These are phyloP conservation scores for Ophiosphaerella herpotricha DNA, from an alignment of 2,329 filamentous ascomycete genomes.

Conservation along the genomic window DNA sequence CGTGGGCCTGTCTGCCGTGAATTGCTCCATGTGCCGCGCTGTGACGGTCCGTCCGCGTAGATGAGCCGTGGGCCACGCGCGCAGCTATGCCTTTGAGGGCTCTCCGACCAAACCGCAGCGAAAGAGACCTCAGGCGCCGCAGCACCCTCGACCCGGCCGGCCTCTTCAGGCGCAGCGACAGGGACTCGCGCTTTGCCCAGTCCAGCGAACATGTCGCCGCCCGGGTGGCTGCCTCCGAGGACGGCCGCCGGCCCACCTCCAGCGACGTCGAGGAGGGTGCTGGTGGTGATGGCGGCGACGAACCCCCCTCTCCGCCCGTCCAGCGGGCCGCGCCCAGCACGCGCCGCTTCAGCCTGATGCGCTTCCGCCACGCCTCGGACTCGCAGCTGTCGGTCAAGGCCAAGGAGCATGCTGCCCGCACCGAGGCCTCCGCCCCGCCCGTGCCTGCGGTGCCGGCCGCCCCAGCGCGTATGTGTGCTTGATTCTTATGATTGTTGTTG, in stretches of 20 bases:
- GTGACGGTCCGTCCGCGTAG: constrained; percentile 34
- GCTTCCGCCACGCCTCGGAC: constrained; percentile 91
- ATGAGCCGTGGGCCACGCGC: constrained; percentile 40
- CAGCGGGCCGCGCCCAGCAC: constrained; percentile 46
- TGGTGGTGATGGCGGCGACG: constrained; percentile 4
- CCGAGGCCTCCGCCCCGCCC: constrained; percentile 53
- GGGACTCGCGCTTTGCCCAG: constrained; percentile 24
- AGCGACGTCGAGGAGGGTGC: constrained; percentile 22
- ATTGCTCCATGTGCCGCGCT: constrained; percentile 35
- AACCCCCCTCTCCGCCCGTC: constrained; percentile 37
- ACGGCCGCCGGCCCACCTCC: constrained; percentile 38
- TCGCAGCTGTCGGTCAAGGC: constrained; percentile 79
- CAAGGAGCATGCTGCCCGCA: constrained; percentile 65
- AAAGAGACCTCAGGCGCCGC: constrained; percentile 50
- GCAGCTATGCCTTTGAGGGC: constrained; percentile 48
- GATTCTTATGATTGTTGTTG: neutral
- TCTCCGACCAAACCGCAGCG: constrained; percentile 45
- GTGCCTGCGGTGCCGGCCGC: constrained; percentile 48
- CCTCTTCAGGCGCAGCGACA: constrained; percentile 44
- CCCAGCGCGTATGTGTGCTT: constrained; percentile 18
- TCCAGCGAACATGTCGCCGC: constrained; percentile 32
- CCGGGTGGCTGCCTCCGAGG: constrained; percentile 39
- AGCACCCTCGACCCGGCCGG: constrained; percentile 49
- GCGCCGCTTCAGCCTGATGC: constrained; percentile 69
- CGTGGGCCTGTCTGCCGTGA: constrained; percentile 22